Conservation (phyloP, 2,329 filamentous ascomycete genomes). For the Fusarium tanahbumbuense region DNA sequence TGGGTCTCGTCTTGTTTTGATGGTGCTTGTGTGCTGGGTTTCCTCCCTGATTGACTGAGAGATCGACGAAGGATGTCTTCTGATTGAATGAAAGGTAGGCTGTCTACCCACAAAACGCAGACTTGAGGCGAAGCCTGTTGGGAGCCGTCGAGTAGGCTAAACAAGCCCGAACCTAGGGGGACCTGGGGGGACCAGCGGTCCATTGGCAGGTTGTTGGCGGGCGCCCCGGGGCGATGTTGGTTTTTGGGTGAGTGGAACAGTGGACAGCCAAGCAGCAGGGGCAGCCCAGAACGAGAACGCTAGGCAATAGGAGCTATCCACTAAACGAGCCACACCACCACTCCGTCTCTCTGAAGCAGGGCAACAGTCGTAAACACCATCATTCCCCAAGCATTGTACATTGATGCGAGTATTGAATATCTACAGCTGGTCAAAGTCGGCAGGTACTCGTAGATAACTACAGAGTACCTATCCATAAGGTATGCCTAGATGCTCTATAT, state of each 20-base stretch:
- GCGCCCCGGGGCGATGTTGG: slow-evolving; percentile 32
- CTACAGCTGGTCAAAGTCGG: too few relatives aligned
- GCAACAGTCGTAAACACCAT: not conserved
- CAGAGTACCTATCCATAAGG: too few relatives aligned
- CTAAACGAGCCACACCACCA: slow-evolving; percentile 6
- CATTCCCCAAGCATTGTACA: not conserved
- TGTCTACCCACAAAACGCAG: slow-evolving; percentile 37
- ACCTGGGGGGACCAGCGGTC: slow-evolving; percentile 9
- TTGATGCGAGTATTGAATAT: not conserved
- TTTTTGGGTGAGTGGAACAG: slow-evolving; percentile 32
- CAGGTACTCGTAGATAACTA: not conserved
- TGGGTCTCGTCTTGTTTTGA: slow-evolving; percentile 31
- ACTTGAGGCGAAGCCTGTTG: slow-evolving; percentile 45
- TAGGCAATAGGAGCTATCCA: not conserved
- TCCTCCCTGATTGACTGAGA: slow-evolving; percentile 41
- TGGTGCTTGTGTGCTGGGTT: slow-evolving; percentile 34
- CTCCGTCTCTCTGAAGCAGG: not conserved
- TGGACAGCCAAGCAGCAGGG: slow-evolving; percentile 20
- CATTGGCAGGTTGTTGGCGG: slow-evolving; percentile 31
- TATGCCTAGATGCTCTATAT: not conserved
- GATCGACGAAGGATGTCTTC: slow-evolving; percentile 21
- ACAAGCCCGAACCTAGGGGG: slow-evolving; percentile 19
- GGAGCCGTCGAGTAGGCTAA: slow-evolving; percentile 34
- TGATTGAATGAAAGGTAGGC: slow-evolving; percentile 40
- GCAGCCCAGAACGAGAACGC: not conserved